A percentile compares a stretch with the other conserved stretches of the same genome.
phyloP scores from a whole-genome alignment of 345 rosid genomes.

The Kernera saxatilis region DNA sequence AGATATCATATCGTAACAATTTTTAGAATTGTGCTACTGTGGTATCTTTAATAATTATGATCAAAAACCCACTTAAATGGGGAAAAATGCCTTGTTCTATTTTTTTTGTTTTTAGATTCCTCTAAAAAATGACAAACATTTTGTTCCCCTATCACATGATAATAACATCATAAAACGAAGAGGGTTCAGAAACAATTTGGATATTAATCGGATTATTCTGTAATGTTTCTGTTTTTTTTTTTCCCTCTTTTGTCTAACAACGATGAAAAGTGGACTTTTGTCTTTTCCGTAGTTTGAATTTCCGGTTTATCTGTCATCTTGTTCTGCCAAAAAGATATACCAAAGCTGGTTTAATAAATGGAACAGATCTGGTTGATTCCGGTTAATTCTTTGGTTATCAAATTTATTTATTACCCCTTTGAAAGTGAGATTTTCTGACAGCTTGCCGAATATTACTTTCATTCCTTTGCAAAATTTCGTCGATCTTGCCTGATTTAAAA shows the following conservation, averaged over 20 bases:
- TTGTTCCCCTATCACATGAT: not conserved
- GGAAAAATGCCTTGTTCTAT: too few relatives aligned
- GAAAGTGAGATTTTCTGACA: slow-evolving; percentile 43
- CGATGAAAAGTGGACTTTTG: not conserved
- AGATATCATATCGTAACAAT: too few relatives aligned
- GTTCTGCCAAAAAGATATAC: not conserved
- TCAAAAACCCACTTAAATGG: too few relatives aligned
- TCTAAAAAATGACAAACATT: slow-evolving; percentile 4
- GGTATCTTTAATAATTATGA: too few relatives aligned
- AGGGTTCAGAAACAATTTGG: not conserved
- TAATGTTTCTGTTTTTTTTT: not conserved
- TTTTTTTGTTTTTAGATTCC: not conserved
- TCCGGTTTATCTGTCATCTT: slow-evolving; percentile 15
- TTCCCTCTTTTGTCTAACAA: slow-evolving; percentile 2
- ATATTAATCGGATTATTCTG: not conserved
- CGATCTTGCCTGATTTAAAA: slow-evolving; percentile 39
- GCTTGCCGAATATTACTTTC: slow-evolving; percentile 50
- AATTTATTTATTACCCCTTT: slow-evolving; percentile 35
- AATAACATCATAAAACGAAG: not conserved
- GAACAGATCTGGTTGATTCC: not conserved
- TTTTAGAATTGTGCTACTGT: too few relatives aligned
- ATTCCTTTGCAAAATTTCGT: slow-evolving; percentile 45
- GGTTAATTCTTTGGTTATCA: not conserved
- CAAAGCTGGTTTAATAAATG: not conserved
- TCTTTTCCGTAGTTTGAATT: not conserved